Evolutionary conservation across 2,329 filamentous ascomycete genomes (phyloP).

Genomic region (Stagonosporopsis chrysanthemi): DNA sequence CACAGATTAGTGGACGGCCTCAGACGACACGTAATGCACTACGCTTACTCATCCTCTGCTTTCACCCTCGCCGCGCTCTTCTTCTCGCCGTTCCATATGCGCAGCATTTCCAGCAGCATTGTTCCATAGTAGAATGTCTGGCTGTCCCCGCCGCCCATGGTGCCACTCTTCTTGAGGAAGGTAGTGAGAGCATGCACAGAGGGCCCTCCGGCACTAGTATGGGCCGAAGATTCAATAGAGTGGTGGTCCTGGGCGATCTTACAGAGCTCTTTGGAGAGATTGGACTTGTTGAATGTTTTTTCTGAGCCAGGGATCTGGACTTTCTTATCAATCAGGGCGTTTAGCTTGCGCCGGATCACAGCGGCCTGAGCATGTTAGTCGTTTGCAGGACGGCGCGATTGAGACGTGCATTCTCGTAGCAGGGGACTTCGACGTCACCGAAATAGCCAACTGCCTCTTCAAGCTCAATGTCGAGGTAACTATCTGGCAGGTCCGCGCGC

Average conservation of each 20-base stretch:
- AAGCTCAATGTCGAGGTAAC: conserved; percentile 27
- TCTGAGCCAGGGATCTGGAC: conserved; percentile 20
- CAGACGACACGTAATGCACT: neutral
- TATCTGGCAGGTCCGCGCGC: no score
- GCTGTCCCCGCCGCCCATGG: conserved; percentile 29
- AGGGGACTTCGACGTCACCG: conserved; percentile 24
- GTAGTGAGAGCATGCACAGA: conserved; percentile 10
- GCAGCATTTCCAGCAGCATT: conserved; percentile 29
- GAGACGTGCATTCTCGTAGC: conserved; percentile 24
- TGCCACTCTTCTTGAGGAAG: conserved; percentile 26
- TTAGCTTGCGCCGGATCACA: conserved; percentile 25
- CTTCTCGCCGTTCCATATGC: conserved; percentile 31
- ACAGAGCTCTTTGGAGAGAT: conserved; percentile 19
- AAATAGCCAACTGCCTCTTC: conserved; percentile 13
- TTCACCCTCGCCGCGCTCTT: conserved; percentile 27
- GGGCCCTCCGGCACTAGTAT: conserved; percentile 11
- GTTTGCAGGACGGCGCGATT: neutral
- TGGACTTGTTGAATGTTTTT: conserved; percentile 25
- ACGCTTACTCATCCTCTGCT: conserved; percentile 25
- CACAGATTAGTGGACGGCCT: neutral
- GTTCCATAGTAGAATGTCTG: conserved; percentile 29
- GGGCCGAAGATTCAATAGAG: conserved; percentile 11
- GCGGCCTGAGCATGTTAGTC: conserved; percentile 13
- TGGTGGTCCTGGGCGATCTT: conserved; percentile 16
- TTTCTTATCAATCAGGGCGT: conserved; percentile 24